Evolutionary conservation across 1,284 basidiomycete genomes (phyloP).

Genomic region (Crepidotus sp.): DNA sequence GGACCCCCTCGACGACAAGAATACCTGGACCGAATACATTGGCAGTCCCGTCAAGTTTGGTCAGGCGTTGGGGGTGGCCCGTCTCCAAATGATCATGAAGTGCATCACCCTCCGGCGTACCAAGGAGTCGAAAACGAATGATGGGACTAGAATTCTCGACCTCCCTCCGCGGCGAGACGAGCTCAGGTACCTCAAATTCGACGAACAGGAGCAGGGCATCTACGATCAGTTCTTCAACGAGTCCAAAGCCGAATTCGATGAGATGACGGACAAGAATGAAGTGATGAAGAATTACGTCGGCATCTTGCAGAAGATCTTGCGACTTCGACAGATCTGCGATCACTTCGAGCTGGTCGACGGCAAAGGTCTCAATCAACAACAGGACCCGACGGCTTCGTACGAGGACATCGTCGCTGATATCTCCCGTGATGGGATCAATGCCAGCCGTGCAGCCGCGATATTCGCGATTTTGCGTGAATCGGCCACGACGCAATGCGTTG

Average conservation of each 20-base stretch:
- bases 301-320: constrained; percentile 91
- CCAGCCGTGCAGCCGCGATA: constrained; percentile 66
- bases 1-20: constrained; percentile 89
- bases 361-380: constrained; percentile 45
- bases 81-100: constrained; percentile 97
- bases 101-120: constrained; percentile 93
- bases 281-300: constrained; percentile 98
- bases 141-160: constrained; percentile 79
- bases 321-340: constrained; percentile 95
- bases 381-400: constrained; percentile 40
- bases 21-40: constrained; percentile 88
- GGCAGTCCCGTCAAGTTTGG: constrained; percentile 87
- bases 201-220: constrained; percentile 73
- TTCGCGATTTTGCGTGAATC: constrained; percentile 79
- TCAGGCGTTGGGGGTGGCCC: constrained; percentile 84
- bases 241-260: constrained; percentile 85
- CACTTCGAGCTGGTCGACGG: constrained; percentile 87
- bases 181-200: constrained; percentile 79
- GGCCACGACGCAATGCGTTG: constrained; percentile 79
- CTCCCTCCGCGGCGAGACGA: constrained; percentile 86
- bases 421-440: constrained; percentile 72
- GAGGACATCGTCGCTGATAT: constrained; percentile 75
- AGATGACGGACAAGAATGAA: constrained; percentile 79
- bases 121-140: constrained; percentile 78
- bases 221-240: constrained; percentile 85